Conservation (phyloP, 805 yeast genomes). For the Candida caryicola region DNA sequence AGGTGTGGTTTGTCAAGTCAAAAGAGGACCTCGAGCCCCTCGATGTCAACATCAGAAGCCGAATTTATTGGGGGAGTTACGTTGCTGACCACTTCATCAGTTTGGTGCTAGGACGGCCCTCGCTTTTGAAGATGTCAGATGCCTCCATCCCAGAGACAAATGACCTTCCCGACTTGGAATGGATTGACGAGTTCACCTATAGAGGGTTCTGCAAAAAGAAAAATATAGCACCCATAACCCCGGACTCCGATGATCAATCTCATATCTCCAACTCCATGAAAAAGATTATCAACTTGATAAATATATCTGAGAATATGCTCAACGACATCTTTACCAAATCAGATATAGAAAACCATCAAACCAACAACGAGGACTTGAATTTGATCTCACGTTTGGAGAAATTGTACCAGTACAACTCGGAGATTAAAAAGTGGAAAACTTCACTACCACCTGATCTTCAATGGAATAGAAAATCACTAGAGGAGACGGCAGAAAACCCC, state of each 20-base stretch:
- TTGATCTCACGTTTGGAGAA: slow-evolving; percentile 38
- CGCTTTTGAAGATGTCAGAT: slow-evolving; percentile 51
- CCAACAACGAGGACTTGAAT: slow-evolving; percentile 38
- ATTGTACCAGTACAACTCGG: slow-evolving; percentile 45
- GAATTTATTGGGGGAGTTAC: slow-evolving; percentile 68
- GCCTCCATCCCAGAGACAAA: slow-evolving; percentile 60
- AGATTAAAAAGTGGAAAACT: slow-evolving; percentile 51
- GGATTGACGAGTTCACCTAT: slow-evolving; percentile 59
- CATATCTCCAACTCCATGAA: slow-evolving; percentile 45
- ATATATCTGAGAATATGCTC: slow-evolving; percentile 44
- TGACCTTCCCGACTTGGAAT: slow-evolving; percentile 57
- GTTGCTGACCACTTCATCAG: slow-evolving; percentile 64
- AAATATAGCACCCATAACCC: slow-evolving; percentile 17
- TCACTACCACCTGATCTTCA: slow-evolving; percentile 46
- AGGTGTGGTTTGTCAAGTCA: slow-evolving; percentile 52
- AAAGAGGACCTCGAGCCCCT: slow-evolving; percentile 42
- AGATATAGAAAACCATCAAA: slow-evolving; percentile 26
- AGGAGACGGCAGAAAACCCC: slow-evolving; percentile 48
- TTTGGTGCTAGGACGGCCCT: slow-evolving; percentile 56
- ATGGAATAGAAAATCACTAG: slow-evolving; percentile 47
- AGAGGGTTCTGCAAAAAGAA: slow-evolving; percentile 11
- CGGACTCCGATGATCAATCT: slow-evolving; percentile 30
- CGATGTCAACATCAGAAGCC: slow-evolving; percentile 53
- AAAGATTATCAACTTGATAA: slow-evolving; percentile 40
- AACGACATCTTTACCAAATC: slow-evolving; percentile 44